Base-by-base conservation (phyloP, 495 filamentous ascomycete genomes). In the Podospora fimiseda region DNA sequence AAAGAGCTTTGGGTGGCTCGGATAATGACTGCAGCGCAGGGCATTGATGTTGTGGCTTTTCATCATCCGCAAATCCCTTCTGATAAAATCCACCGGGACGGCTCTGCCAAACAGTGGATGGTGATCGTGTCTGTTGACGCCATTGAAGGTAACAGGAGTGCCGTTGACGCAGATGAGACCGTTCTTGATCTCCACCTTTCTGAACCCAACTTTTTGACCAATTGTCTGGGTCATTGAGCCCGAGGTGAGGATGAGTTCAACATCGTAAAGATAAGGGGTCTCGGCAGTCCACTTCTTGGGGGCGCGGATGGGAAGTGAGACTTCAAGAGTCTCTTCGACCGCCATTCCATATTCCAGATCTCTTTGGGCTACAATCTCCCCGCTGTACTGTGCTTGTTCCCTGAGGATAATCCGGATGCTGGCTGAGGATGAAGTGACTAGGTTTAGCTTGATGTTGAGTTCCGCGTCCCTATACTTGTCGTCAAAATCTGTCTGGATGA, bases 41-140 rank as follows among this genome's bases (percentile, higher is more conserved):
- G 82, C 76, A 55, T 86, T 86, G 63, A 87, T 72, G 33, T 86
- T 87, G 63, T 86, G 79, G 5, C 59, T 66, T 60, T 87, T 87
- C 83, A 87, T 87, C 13, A 82, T 58, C n/a, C 80, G 55, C 11
- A 86, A 71, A 52, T 87, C 83, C 14, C 70, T 56, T 18, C 69
- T 67, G 55, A 86, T 71, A 56, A 80, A 82, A 9, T 76, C 70
- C 3, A 74, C 50, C 2, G 82, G 79, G 9, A 86, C 81, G 4
- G 81, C 76, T 5, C 83, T 78, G 3, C 83, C 83, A 38, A 73
- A 67, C 2, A 48, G 62, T 0, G 80, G 80, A 48, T 86, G 80
- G 57, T 85, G 81, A 43, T 86, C 83, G 51, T 84, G 83, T 9
- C 80, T 70, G 60, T 86, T 85, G 18, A 81, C 81, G 11, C 83